Evolutionary conservation across 2,329 filamentous ascomycete genomes (phyloP), one percentile per base, ranked within the genome.

Genomic region (Verticillium nubilum): DNA sequence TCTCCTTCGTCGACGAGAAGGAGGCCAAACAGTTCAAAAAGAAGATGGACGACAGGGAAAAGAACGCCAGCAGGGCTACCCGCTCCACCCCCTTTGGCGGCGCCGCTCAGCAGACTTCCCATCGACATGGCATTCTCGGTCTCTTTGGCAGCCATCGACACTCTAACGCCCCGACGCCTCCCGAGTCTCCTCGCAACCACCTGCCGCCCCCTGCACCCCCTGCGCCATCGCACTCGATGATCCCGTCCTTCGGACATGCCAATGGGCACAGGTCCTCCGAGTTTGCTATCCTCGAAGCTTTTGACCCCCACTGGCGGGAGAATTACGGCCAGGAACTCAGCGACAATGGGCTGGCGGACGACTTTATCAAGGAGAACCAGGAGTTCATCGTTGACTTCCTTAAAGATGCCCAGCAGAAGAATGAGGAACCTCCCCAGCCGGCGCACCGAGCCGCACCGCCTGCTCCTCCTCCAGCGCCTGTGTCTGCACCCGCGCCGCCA

Each of bases 21-120:
- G 95, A 99, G 78, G 95, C 95, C 33, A 96, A 91, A 76, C 90
- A 91, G 61, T 98, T 99, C 78, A 88, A 93, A 75, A 97, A 97
- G 83, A 98, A 97, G 80, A 91, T 99, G 84, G 89, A 95, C 27
- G 93, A 97, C 71, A 84, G 93, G 65, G 93, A 98, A 77, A 97
- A 96, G 84, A 93, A 94, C 76, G 94, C 92, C 47, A 94, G 89
- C 77, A 96, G 96, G 78, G 87, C 88, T 63, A 97, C 93, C 3
- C 87, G 81, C 72, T 82, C 86, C 63, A 94, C 90, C 33, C 88
- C 90, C 0, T 97, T 96, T 67, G 85, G 83, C 59, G 83, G 83
- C 56, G 65, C 74, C 31, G 69, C 73, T 25, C 68, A 62, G 27
- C 68, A 72, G 56, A 77, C 74, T 69, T 74, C 74, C 52, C 75